Evolutionary conservation across 192 early-diverging fungal genomes (phyloP).

Genomic region (Backusella parvicylindrica): DNA sequence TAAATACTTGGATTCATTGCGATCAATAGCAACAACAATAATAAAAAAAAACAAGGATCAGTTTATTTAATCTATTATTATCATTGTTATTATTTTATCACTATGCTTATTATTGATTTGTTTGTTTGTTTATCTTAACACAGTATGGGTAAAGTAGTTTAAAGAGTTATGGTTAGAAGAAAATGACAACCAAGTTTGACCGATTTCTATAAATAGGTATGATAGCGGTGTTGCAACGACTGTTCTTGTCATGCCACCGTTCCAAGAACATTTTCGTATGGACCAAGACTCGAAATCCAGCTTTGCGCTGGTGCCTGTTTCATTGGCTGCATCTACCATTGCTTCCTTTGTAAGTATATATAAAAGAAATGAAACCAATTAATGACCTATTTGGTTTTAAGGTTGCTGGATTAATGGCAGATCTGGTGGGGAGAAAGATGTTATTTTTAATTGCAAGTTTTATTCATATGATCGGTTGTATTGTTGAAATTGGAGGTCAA

Average conservation of each 20-base stretch:
- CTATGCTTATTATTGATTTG: background rate
- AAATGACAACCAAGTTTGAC: background rate
- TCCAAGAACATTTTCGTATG: conserved; percentile 3
- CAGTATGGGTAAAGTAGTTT: conserved; percentile 17
- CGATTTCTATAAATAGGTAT: conserved; percentile 11
- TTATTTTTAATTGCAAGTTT: conserved; percentile 40
- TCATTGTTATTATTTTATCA: background rate
- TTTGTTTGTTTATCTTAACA: background rate
- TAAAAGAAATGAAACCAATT: conserved; percentile 17
- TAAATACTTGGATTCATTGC: background rate
- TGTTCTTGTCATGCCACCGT: conserved; percentile 16
- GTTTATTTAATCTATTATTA: background rate
- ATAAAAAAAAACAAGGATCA: background rate
- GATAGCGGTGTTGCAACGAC: conserved; percentile 21
- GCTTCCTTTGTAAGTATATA: conserved; percentile 63
- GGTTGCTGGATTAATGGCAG: conserved; percentile 46
- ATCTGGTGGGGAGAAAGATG: conserved; percentile 37
- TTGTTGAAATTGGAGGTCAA: conserved; percentile 43
- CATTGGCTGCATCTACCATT: conserved; percentile 39
- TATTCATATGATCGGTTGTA: conserved; percentile 45
- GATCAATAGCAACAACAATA: background rate
- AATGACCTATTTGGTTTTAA: conserved; percentile 41
- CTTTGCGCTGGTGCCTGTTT: background rate
- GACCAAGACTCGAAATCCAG: background rate
- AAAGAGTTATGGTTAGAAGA: background rate